Conservation (phyloP, 768 basidiomycete species). For the Mycena pura region DNA sequence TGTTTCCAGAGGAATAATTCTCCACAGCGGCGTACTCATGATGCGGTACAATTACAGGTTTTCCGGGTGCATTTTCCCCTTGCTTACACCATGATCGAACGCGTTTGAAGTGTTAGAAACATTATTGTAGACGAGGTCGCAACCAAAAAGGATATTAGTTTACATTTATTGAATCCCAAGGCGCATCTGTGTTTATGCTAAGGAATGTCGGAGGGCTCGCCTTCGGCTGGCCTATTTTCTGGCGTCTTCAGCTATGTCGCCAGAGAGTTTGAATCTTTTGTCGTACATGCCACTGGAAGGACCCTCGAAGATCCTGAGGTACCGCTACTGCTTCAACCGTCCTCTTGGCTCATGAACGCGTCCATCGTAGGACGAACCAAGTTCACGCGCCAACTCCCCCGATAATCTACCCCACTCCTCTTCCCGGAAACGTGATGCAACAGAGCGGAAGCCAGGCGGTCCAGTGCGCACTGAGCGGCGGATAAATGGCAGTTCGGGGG, state of each 20-base stretch:
- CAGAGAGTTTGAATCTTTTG: slow-evolving; percentile 74
- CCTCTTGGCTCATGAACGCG: slow-evolving; percentile 9
- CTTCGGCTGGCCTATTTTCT: slow-evolving; percentile 55
- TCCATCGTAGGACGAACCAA: slow-evolving; percentile 9
- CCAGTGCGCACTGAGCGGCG: slow-evolving; percentile 19
- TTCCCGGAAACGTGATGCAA: not conserved
- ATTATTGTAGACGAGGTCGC: too few relatives aligned
- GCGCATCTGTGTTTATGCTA: not conserved
- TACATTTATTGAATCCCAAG: slow-evolving; percentile 10
- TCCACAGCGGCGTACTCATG: too few relatives aligned
- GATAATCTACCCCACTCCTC: not conserved
- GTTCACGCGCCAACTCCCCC: slow-evolving; percentile 20
- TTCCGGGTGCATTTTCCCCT: too few relatives aligned
- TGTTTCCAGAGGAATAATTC: not conserved
- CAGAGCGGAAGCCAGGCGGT: slow-evolving; percentile 6
- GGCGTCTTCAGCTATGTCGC: slow-evolving; percentile 75
- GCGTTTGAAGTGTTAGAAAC: too few relatives aligned
- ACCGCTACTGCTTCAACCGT: not conserved
- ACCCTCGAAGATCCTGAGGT: slow-evolving; percentile 34
- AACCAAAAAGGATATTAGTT: slow-evolving; percentile 3
- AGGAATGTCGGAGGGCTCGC: not conserved
- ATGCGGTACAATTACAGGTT: too few relatives aligned
- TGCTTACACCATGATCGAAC: too few relatives aligned
- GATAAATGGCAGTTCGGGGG: slow-evolving; percentile 9
- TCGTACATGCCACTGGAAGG: slow-evolving; percentile 67